Conservation (phyloP, 202 grass and related monocot species). For the Panicum virgatum region DNA sequence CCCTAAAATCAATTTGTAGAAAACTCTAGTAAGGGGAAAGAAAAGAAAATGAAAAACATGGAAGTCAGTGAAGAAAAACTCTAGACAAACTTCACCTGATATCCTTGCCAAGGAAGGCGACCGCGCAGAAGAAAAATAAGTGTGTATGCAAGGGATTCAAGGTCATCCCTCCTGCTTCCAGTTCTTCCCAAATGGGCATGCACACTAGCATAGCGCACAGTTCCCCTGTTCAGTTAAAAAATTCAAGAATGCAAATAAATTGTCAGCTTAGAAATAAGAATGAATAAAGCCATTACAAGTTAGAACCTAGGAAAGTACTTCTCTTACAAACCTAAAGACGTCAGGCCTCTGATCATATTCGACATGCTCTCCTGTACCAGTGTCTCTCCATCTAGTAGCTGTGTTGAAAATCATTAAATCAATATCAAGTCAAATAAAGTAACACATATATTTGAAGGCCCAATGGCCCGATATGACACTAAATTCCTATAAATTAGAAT, state of each 20-base stretch:
- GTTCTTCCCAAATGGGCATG: constrained; percentile 94
- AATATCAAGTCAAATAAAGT: constrained; percentile 21
- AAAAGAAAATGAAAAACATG: background rate
- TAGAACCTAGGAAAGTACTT: constrained; percentile 12
- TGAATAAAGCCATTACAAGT: background rate
- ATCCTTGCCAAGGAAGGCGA: constrained; percentile 93
- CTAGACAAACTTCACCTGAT: constrained; percentile 57
- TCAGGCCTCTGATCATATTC: constrained; percentile 93
- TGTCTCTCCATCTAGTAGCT: constrained; percentile 92
- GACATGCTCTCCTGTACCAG: constrained; percentile 64
- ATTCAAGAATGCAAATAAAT: constrained; percentile 23
- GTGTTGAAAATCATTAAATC: constrained; percentile 29
- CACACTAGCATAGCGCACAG: constrained; percentile 85
- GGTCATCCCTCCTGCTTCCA: constrained; percentile 90
- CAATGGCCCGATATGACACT: constrained; percentile 2
- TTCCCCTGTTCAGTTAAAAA: constrained; percentile 54
- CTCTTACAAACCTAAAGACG: constrained; percentile 73
- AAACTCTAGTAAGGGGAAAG: background rate
- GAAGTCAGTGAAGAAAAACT: constrained; percentile 21
- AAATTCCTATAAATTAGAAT: constrained; percentile 13
- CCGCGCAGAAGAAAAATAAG: constrained; percentile 88
- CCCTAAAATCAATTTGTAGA: constrained; percentile 54
- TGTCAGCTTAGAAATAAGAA: constrained; percentile 22
- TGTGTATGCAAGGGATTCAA: constrained; percentile 95
- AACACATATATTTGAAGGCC: constrained; percentile 23